Base-by-base conservation (phyloP, 495 filamentous ascomycete genomes). In the Xylaria scruposa region DNA sequence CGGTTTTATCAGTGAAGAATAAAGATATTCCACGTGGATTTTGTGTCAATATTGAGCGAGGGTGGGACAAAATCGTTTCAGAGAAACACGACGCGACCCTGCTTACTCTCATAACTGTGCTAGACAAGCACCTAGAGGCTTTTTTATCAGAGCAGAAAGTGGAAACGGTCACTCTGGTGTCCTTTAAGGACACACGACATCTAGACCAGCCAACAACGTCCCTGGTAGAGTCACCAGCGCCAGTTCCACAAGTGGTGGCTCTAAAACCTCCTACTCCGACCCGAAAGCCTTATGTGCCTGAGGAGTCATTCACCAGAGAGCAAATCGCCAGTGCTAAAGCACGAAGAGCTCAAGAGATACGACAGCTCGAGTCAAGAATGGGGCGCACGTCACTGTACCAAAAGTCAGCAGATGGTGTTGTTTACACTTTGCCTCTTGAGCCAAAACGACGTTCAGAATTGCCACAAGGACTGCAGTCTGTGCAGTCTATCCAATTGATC, bases 291-390 rank as follows among this genome's bases (percentile, higher is more conserved):
- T 83, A 84, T 51, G 63, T 84, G 19, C 81, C 81, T 19, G 76
- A 79, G 65, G 81, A 83, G 40, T 81, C 76, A 1, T 90, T 87
- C 70, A 87, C 88, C 0, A 77, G 77, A 8, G 86, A 90, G 56
- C 85, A 94, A 75, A 90, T 86, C 58, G 81, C 80, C 3, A 81
- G 85, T 36, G 94, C 92, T n/a, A 87, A 88, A 72, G 86, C 87
- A 44, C 86, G 88, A 66, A 86, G 94, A 62, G 84, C 89, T 13
- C 78, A 83, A 59, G 93, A 96, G 77, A 89, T 86, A 44, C 86
- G 90, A 44, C 93, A 94, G 71, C 85, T 97, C 0, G 93, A 97
- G 80, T 88, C 93, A 24, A 87, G 94, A n/a, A 88, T 97, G 82
- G 88, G 90, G 36, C 84, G 91, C 73, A 75, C 91, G 29, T 88